Conservation (phyloP, 805 yeast genomes). For the Saturnispora bothae region DNA sequence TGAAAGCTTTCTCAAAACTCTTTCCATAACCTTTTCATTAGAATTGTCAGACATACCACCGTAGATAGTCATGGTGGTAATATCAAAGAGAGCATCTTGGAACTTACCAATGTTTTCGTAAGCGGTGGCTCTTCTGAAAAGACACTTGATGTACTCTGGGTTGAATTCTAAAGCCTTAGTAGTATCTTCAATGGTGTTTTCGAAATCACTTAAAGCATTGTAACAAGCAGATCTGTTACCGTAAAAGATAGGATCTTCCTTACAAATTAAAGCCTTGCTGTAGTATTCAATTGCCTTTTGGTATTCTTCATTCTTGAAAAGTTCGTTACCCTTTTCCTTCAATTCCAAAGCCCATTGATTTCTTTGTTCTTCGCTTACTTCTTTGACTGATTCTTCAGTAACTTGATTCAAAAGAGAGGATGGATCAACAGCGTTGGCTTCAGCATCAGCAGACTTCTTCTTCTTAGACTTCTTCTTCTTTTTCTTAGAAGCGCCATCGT, state of each 20-base stretch:
- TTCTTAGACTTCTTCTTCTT: constrained; percentile 31
- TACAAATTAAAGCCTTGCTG: constrained; percentile 63
- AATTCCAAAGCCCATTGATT: constrained; percentile 60
- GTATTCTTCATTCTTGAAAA: constrained; percentile 60
- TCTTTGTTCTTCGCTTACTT: constrained; percentile 41
- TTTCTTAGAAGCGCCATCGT: constrained; percentile 15
- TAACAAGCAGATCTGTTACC: constrained; percentile 96
- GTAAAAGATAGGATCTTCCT: constrained; percentile 78
- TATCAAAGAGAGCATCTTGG: constrained; percentile 82
- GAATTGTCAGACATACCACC: constrained; percentile 70
- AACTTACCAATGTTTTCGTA: constrained; percentile 71
- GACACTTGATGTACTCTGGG: constrained; percentile 86
- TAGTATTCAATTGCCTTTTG: constrained; percentile 73
- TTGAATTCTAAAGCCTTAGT: constrained; percentile 75
- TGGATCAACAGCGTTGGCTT: constrained; percentile 24
- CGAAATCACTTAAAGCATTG: constrained; percentile 68
- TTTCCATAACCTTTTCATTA: constrained; percentile 73
- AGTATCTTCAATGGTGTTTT: constrained; percentile 81
- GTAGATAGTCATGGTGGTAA: constrained; percentile 77
- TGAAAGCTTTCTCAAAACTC: constrained; percentile 77
- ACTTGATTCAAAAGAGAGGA: constrained; percentile 53
- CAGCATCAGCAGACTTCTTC: constrained; percentile 29
- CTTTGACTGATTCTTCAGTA: constrained; percentile 34
- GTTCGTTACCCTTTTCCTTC: constrained; percentile 83
- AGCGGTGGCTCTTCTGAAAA: constrained; percentile 87